phyloP scores from a whole-genome alignment of 2,329 filamentous ascomycete genomes.

The Phialemoniopsis sp. region DNA sequence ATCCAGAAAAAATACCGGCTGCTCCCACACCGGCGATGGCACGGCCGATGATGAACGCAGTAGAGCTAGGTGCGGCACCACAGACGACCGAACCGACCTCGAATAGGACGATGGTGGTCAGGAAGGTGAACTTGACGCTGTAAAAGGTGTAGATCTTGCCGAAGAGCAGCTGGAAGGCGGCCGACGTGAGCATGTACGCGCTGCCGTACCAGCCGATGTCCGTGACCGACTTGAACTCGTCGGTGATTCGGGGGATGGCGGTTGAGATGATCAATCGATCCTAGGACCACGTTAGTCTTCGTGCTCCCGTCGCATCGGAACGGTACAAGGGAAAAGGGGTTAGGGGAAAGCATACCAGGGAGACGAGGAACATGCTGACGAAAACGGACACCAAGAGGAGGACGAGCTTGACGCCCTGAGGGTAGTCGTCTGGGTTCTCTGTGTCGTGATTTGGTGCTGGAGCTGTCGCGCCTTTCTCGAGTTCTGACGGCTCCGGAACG shows the following conservation, averaged over 20 bases:
- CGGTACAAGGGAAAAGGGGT: background rate
- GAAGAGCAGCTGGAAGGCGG: constrained; percentile 28
- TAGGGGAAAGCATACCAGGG: constrained; percentile 16
- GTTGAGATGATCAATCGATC: constrained; percentile 31
- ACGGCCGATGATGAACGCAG: constrained; percentile 34
- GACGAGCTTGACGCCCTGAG: constrained; percentile 21
- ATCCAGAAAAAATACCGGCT: constrained; percentile 31
- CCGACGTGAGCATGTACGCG: constrained; percentile 11
- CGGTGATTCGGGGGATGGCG: constrained; percentile 24
- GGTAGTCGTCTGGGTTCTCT: constrained; percentile 16
- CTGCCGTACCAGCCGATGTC: constrained; percentile 14
- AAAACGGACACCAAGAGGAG: constrained; percentile 27
- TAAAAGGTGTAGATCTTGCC: constrained; percentile 34
- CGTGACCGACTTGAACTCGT: constrained; percentile 10
- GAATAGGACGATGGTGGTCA: constrained; percentile 25
- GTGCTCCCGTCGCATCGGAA: too few relatives aligned
- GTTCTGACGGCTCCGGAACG: background rate
- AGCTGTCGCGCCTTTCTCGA: background rate
- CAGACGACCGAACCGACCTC: constrained; percentile 34
- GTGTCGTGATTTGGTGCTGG: constrained; percentile 1
- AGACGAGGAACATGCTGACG: constrained; percentile 30
- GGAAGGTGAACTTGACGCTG: constrained; percentile 24
- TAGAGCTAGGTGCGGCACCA: constrained; percentile 30
- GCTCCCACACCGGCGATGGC: constrained; percentile 32
- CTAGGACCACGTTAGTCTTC: constrained; percentile 4